phyloP scores from a whole-genome alignment of 1,139 yeast genomes.

The Yamadazyma kanchanaburiensis region DNA sequence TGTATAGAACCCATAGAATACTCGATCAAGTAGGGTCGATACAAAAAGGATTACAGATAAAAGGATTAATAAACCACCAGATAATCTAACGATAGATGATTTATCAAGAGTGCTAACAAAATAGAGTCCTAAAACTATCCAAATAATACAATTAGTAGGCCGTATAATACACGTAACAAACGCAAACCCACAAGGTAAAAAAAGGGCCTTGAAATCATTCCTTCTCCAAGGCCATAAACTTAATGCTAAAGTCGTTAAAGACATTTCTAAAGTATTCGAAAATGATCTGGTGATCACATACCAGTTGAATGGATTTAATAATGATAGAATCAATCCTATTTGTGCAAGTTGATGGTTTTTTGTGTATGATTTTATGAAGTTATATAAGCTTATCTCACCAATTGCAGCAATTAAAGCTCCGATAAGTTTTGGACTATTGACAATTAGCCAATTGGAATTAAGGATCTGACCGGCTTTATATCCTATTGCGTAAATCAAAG shows the following conservation, averaged over 20 bases:
- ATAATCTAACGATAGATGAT: constrained; percentile 1
- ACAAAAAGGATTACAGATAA: constrained; percentile 6
- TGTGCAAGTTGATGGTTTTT: constrained; percentile 38
- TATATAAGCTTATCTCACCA: constrained; percentile 63
- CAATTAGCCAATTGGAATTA: constrained; percentile 12
- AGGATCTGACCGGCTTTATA: too few relatives aligned
- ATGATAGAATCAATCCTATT: constrained; percentile 48
- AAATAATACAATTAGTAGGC: constrained; percentile 78
- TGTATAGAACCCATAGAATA: constrained; percentile 55
- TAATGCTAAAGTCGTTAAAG: constrained; percentile 66
- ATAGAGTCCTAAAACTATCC: constrained; percentile 58
- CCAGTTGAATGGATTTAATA: constrained; percentile 81
- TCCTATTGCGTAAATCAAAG: constrained; percentile 58
- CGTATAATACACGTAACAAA: constrained; percentile 63
- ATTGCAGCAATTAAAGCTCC: constrained; percentile 70
- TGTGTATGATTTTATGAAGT: constrained; percentile 41
- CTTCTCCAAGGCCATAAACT: constrained; percentile 68
- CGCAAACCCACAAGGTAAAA: constrained; percentile 33
- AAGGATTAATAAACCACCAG: constrained; percentile 4
- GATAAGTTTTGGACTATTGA: constrained; percentile 55
- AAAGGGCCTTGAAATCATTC: constrained; percentile 11
- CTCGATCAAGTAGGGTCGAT: constrained; percentile 45
- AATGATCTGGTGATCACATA: constrained; percentile 79
- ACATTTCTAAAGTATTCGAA: constrained; percentile 79
- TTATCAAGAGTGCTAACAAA: constrained; percentile 5